A percentile compares a stretch with the other conserved stretches of the same genome.
phyloP scores from a whole-genome alignment of 805 yeast genomes.

The Teunomyces gatunensis region DNA sequence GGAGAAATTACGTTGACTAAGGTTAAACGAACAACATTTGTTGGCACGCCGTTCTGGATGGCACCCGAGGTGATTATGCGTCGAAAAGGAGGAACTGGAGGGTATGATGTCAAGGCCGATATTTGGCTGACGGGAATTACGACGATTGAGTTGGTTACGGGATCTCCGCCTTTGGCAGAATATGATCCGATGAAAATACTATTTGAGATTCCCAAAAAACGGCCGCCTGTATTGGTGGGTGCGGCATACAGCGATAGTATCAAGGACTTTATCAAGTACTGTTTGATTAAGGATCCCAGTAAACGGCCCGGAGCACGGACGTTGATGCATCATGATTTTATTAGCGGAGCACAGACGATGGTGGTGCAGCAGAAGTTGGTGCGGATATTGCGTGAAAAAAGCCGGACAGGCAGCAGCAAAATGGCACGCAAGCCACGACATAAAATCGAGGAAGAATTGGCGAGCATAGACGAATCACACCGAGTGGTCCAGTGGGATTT shows the following conservation, averaged over 20 bases:
- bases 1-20: slow-evolving; percentile 66
- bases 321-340: slow-evolving; percentile 54
- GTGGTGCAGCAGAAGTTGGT: not conserved
- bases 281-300: slow-evolving; percentile 65
- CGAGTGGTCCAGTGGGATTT: slow-evolving; percentile 16
- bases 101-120: slow-evolving; percentile 85
- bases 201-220: slow-evolving; percentile 61
- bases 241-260: slow-evolving; percentile 46
- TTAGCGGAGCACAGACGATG: slow-evolving; percentile 27
- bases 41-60: slow-evolving; percentile 98
- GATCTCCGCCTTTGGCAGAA: slow-evolving; percentile 75
- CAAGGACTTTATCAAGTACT: slow-evolving; percentile 62
- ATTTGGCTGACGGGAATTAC: slow-evolving; percentile 97
- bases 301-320: slow-evolving; percentile 60
- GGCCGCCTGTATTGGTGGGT: slow-evolving; percentile 59
- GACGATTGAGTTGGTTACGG: slow-evolving; percentile 77
- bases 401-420: slow-evolving; percentile 4
- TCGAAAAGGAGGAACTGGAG: slow-evolving; percentile 27
- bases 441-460: not conserved
- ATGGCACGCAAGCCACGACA: slow-evolving; percentile 23
- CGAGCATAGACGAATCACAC: not conserved
- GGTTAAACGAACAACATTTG: slow-evolving; percentile 67
- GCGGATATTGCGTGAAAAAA: not conserved
- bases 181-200: slow-evolving; percentile 76
- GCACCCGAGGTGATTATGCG: slow-evolving; percentile 90